Evolutionary conservation across 2,329 filamentous ascomycete species (phyloP).

Genomic region (Colletotrichum liaoningense): DNA sequence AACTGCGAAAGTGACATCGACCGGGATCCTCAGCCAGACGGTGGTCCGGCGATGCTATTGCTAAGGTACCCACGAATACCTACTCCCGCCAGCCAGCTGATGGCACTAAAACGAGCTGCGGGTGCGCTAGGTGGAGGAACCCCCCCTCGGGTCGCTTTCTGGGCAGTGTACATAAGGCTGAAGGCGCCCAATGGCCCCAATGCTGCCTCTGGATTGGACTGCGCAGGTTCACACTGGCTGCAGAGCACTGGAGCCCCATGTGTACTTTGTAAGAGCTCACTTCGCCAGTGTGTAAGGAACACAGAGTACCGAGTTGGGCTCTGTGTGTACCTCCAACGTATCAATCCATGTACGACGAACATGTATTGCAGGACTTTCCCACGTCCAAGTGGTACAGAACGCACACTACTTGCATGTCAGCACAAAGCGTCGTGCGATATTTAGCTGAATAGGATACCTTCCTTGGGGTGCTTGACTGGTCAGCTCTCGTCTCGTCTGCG

Average conservation of each 20-base stretch:
- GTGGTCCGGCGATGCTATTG: constrained; percentile 12
- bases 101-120: constrained; percentile 34
- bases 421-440: not conserved
- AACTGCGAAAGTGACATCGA: not conserved
- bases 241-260: not conserved
- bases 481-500: not conserved
- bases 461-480: not conserved
- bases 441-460: not conserved
- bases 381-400: not conserved
- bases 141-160: constrained; percentile 22
- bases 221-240: constrained; percentile 6
- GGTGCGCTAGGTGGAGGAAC: constrained; percentile 20
- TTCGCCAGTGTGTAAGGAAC: too few relatives aligned
- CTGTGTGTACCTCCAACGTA: not conserved
- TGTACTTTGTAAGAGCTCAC: too few relatives aligned
- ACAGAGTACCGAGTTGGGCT: not conserved
- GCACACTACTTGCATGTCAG: not conserved
- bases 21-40: not conserved
- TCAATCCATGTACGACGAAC: not conserved
- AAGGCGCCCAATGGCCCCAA: not conserved
- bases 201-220: constrained; percentile 11
- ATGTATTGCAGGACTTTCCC: not conserved
- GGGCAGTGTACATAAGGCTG: constrained; percentile 35
- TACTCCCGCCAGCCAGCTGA: constrained; percentile 38
- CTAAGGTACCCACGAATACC: not conserved